Base-by-base conservation (phyloP, 495 filamentous ascomycete genomes). In the Talaromyces adpressus region DNA sequence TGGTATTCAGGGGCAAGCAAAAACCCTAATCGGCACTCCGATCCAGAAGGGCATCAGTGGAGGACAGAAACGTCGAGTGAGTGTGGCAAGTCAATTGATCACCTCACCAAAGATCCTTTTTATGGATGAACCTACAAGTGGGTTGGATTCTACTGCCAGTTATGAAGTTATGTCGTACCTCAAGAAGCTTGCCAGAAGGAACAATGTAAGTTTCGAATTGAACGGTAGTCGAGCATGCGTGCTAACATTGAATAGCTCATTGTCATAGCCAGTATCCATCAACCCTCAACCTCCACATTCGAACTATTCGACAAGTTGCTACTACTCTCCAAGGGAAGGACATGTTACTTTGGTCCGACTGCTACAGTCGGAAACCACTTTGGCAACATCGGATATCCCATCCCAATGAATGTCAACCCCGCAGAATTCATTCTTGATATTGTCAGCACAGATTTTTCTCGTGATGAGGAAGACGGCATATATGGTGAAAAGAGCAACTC, bases 81-180 rank as follows among this genome's bases (percentile, higher is more conserved):
- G 88, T 63, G 86, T 93, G 7, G 90, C 90, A 1, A 86, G 86
- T 63, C 90, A 91, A 72, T 76, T 95, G 41, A 89, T 95, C 67
- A 92, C 90, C 9, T 82, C 78, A 59, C 91, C 91, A 0, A 88
- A 87, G 73, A 87, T 95, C 14, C 65, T 94, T 63, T 92, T 94
- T 66, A 67, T 94, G 57, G 91, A 94, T 70, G 91, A 93, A 70
- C 91, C 90, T 7, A 94, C 90, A 0, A 89, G 85, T 61, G 91
- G 91, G 14, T 72, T 94, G 34, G 91, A 94, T 70, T 90, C 87
- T 5, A 80, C 82, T 2, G 85, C 87, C 0, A 86, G 83, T 60
- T 88, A 72, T 62, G 88, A 91, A 64, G 87, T 91, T 18, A 85
- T 90, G 6, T 83, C 79, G 0, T 88, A 84, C 66, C 75, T 88